Percentiles rank a stretch among this genome's conserved stretches.
phyloP scores from a whole-genome alignment of 768 basidiomycete genomes.

The Boletus barrowsii region DNA sequence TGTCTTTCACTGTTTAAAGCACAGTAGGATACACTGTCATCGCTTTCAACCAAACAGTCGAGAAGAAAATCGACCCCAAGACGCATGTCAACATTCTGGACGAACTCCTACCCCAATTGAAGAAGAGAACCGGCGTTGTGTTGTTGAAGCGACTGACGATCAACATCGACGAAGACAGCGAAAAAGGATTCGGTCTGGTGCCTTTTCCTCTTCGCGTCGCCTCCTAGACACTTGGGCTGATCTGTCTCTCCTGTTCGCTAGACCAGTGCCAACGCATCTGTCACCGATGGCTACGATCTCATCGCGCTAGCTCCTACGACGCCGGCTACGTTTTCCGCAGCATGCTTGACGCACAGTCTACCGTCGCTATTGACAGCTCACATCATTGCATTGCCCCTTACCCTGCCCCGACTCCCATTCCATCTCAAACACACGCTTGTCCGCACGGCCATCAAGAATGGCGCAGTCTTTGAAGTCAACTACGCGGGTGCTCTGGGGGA shows the following conservation, averaged over 20 bases:
- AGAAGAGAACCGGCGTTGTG: constrained; percentile 55
- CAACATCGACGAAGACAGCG: constrained; percentile 76
- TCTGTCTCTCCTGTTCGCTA: constrained; percentile 25
- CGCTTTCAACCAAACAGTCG: constrained; percentile 70
- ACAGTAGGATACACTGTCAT: constrained; percentile 86
- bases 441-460: constrained; percentile 76
- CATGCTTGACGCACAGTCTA: constrained; percentile 74
- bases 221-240: background rate
- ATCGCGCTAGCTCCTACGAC: constrained; percentile 76
- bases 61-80: constrained; percentile 70
- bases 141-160: constrained; percentile 79
- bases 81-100: constrained; percentile 64
- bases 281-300: constrained; percentile 70
- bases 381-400: constrained; percentile 76
- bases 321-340: constrained; percentile 65
- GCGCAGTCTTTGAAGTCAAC: constrained; percentile 77
- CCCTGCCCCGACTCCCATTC: constrained; percentile 73
- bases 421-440: constrained; percentile 82
- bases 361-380: constrained; percentile 78
- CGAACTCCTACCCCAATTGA: constrained; percentile 55
- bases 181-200: constrained; percentile 83
- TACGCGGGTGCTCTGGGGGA: constrained; percentile 74
- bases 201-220: constrained; percentile 13
- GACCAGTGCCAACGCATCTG: constrained; percentile 66
- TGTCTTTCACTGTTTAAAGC: constrained; percentile 6